These are phyloP conservation scores for Claviceps pazoutovae DNA, from an alignment of 2,329 filamentous ascomycete species.

Conservation along the genomic window DNA sequence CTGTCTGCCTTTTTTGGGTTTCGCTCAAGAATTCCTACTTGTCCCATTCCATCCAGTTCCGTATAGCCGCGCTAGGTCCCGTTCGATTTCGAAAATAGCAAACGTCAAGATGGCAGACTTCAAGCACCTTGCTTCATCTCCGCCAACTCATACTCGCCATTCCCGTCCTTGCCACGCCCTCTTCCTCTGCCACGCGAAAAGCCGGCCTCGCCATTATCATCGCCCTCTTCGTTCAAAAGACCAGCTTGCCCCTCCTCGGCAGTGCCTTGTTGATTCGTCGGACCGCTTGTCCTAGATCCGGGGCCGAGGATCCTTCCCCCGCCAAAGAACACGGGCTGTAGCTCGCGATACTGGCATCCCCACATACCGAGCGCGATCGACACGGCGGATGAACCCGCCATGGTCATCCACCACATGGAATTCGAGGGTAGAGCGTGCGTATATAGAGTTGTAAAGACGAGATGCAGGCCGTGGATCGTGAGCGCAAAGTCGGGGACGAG, in stretches of 20 bases:
- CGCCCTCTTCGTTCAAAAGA: constrained; percentile 26
- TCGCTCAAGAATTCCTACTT: too few relatives aligned
- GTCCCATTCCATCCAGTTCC: too few relatives aligned
- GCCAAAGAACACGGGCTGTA: constrained; percentile 79
- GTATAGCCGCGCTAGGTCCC: too few relatives aligned
- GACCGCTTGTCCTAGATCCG: constrained; percentile 6
- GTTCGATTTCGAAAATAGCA: too few relatives aligned
- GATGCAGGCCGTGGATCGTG: constrained; percentile 73
- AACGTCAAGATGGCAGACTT: not conserved
- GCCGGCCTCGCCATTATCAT: not conserved
- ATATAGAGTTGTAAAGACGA: constrained; percentile 66
- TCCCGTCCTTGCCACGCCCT: constrained; percentile 39
- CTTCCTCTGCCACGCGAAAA: constrained; percentile 11
- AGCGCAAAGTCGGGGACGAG: constrained; percentile 90
- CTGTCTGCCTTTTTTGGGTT: too few relatives aligned
- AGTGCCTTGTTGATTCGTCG: constrained; percentile 11
- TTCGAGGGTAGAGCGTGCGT: constrained; percentile 62
- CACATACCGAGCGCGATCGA: constrained; percentile 60
- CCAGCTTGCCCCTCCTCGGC: constrained; percentile 11
- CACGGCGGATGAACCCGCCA: constrained; percentile 31
- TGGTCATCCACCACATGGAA: constrained; percentile 71
- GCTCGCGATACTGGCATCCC: constrained; percentile 81
- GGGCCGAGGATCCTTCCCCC: constrained; percentile 32
- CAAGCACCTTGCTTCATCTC: constrained; percentile 25
- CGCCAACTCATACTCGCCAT: constrained; percentile 54